Evolutionary conservation across 345 rosid genomes (phyloP), one percentile per base, ranked within the genome.

Genomic region (Diplotaxis tenuifolia): DNA sequence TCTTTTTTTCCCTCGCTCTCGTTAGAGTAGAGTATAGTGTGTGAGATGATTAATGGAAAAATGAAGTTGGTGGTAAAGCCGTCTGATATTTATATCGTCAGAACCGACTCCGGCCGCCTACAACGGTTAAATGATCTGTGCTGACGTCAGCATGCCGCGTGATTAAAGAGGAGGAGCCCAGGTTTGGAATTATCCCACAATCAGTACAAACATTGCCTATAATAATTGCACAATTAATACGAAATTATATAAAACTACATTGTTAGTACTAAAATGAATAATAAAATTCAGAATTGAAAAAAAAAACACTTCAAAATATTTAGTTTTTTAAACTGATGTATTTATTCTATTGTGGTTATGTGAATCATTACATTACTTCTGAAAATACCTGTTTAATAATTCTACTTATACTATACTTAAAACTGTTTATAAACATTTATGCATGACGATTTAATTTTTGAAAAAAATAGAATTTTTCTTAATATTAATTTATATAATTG

Each of bases 31-130:
- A 40, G 14, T 7, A 25, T 62, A 62, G 29, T 20, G 55, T 64
- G 70, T 50, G 70, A 67, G 60, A 67, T 20, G 28, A 36, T 36
- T 50, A 29, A 67, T 4, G 22, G 36, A n/a, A 34, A 38, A 38
- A 56, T 55, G 53, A 68, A 56, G 15, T 12, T 4, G 47, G 49
- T 16, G 49, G 49, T 42, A 42, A 23, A 22, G 28, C 73, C 55
- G 27, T 25, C 12, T 1, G 55, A 0, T 56, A 68, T 68, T 68
- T 68, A 56, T 56, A 68, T 8, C 47, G 23, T 54, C 34, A 9
- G 45, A 32, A 14, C 49, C 12, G 34, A 67, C 47, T 32, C 61
- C 11, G 38, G 20, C 22, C 71, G 60, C 16, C 32, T 19, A 4
- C 1, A 32, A 45, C 61, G 60, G 52, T 29, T 67, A 66, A 29